These are phyloP conservation scores for Albophoma yamanashiensis DNA, from an alignment of 2,329 filamentous ascomycete genomes.

Conservation along the genomic window DNA sequence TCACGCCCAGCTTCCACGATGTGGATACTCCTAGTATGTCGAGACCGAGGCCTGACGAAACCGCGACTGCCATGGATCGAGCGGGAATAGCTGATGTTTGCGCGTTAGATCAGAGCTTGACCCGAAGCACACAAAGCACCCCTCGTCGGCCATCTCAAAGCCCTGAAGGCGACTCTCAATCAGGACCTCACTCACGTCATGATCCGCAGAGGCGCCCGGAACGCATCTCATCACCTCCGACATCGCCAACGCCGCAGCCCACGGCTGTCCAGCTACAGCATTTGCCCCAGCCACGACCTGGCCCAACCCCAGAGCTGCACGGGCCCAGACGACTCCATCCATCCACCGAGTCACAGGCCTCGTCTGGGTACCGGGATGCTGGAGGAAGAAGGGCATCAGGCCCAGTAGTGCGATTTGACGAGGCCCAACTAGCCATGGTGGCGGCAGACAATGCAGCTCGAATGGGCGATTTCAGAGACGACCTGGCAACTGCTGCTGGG, in stretches of 20 bases:
- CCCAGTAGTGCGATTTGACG: conserved; percentile 24
- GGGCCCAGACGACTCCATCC: conserved; percentile 28
- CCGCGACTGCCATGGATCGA: neutral
- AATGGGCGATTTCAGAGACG: conserved; percentile 37
- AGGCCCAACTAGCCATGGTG: conserved; percentile 28
- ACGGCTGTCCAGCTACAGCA: conserved; percentile 13
- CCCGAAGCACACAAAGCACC: conserved; percentile 1
- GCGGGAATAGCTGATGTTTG: conserved; percentile 2
- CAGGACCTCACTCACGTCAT: neutral
- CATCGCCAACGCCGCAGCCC: conserved; percentile 23
- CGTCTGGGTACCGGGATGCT: conserved; percentile 7
- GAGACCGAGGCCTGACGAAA: conserved; percentile 1
- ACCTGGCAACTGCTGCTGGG: conserved; percentile 36
- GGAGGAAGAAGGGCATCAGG: neutral
- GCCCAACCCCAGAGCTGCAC: conserved; percentile 31
- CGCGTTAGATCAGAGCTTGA: conserved; percentile 4
- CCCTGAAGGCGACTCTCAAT: neutral
- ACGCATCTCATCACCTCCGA: conserved; percentile 1
- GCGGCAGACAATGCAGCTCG: conserved; percentile 19
- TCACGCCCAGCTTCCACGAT: conserved; percentile 23
- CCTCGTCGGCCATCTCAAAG: neutral
- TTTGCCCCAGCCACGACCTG: conserved; percentile 25
- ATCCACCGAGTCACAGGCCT: conserved; percentile 13
- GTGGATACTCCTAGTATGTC: conserved; percentile 26
- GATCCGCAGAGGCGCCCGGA: neutral